These are phyloP conservation scores for Clarireedia paspali DNA, from an alignment of 2,329 filamentous ascomycete species.

Conservation along the genomic window DNA sequence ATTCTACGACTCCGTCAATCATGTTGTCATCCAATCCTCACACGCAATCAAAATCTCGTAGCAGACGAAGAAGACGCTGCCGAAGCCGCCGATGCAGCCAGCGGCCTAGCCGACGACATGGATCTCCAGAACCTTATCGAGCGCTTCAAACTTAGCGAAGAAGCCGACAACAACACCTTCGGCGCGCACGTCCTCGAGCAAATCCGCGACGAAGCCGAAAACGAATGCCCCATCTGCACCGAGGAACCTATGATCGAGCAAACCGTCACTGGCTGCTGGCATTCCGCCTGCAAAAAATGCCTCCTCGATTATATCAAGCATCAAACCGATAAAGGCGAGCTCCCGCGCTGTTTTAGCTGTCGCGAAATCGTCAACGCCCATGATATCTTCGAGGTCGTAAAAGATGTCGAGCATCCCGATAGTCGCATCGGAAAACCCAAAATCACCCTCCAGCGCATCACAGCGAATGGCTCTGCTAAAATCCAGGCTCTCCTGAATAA, in stretches of 20 bases:
- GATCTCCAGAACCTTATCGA: conserved; percentile 81
- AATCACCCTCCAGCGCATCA: conserved; percentile 54
- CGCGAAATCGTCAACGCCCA: conserved; percentile 72
- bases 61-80: conserved; percentile 83
- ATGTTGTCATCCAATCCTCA: conserved; percentile 87
- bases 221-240: conserved; percentile 89
- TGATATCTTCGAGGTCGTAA: conserved; percentile 88
- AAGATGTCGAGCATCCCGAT: conserved; percentile 58
- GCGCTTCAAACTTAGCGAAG: conserved; percentile 66
- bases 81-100: conserved; percentile 67
- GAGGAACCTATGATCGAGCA: conserved; percentile 96
- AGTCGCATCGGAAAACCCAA: conserved; percentile 37
- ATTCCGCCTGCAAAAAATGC: conserved; percentile 92
- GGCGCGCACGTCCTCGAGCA: conserved; percentile 82
- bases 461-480: conserved; percentile 74
- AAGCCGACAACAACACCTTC: conserved; percentile 61
- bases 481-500: conserved; percentile 72
- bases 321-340: conserved; percentile 66
- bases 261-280: conserved; percentile 93
- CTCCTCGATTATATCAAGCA: conserved; percentile 86
- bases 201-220: conserved; percentile 80
- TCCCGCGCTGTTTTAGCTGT: conserved; percentile 85
- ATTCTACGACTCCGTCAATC: conserved; percentile 87
- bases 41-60: conserved; percentile 75
- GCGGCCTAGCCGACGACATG: conserved; percentile 89